phyloP scores from a whole-genome alignment of 2,329 filamentous ascomycete genomes.

The Ceratocystis colombiana region DNA sequence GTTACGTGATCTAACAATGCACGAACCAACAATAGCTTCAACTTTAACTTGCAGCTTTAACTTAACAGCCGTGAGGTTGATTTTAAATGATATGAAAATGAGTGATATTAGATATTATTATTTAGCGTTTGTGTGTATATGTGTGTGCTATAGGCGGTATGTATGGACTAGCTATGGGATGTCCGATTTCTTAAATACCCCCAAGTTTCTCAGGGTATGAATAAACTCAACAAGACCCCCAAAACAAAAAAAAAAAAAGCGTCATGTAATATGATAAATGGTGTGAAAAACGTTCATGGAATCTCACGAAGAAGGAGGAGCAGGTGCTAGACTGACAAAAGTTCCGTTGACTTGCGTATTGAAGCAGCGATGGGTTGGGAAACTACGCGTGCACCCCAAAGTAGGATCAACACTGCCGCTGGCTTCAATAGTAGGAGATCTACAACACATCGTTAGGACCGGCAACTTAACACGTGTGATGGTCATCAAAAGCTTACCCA shows the following conservation, averaged over 20 bases:
- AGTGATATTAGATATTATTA: conserved; percentile 11
- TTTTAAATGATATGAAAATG: not conserved
- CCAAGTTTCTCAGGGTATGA: not conserved
- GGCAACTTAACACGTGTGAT: not conserved
- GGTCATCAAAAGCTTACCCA: conserved; percentile 31
- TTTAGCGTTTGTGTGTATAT: not conserved
- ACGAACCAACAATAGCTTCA: not conserved
- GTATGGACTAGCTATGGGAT: not conserved
- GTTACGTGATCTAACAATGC: not conserved
- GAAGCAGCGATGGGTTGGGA: conserved; percentile 11
- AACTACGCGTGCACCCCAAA: conserved; percentile 23
- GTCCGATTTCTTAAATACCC: not conserved
- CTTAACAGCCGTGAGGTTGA: not conserved
- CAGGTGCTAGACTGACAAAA: conserved; percentile 21
- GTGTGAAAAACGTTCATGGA: too few relatives aligned
- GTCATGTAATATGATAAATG: not conserved
- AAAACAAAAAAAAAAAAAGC: not conserved
- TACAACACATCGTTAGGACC: conserved; percentile 5
- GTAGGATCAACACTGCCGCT: conserved; percentile 25
- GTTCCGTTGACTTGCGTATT: conserved; percentile 12
- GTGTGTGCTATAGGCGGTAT: not conserved
- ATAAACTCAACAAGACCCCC: not conserved
- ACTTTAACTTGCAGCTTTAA: not conserved
- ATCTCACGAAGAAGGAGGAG: not conserved
- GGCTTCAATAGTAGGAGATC: conserved; percentile 26